These are phyloP conservation scores for Vitis vinifera DNA, from an alignment of 164 flowering plant species.

Conservation along the genomic window ASM3070453v1 NC_081820.1:20581001-20581500, in stretches of 20 bases:
- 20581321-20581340: conserved; percentile 91
- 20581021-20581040: neutral
- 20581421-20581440: conserved; percentile 96
- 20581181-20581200: conserved; percentile 73
- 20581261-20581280: conserved; percentile 66
- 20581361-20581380: conserved; percentile 73
- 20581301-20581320: conserved; percentile 89
- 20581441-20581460: conserved; percentile 91
- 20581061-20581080: conserved; percentile 9
- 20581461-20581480: conserved; percentile 97
- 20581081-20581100: conserved; percentile 94
- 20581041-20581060: neutral
- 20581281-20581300: conserved; percentile 94
- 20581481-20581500: conserved; percentile 53
- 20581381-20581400: conserved; percentile 92
- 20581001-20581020: too few species aligned
- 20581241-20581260: conserved; percentile 49
- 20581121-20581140: conserved; percentile 99
- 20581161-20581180: conserved; percentile 70
- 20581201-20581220: conserved; percentile 91
- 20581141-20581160: conserved; percentile 95
- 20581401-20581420: conserved; percentile 98
- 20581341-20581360: conserved; percentile 97
- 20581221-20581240: conserved; percentile 74
- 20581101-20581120: conserved; percentile 99